These are phyloP conservation scores for Sesbania bispinosa DNA, from an alignment of 306 rosid genomes.

Conservation along the genomic window DNA sequence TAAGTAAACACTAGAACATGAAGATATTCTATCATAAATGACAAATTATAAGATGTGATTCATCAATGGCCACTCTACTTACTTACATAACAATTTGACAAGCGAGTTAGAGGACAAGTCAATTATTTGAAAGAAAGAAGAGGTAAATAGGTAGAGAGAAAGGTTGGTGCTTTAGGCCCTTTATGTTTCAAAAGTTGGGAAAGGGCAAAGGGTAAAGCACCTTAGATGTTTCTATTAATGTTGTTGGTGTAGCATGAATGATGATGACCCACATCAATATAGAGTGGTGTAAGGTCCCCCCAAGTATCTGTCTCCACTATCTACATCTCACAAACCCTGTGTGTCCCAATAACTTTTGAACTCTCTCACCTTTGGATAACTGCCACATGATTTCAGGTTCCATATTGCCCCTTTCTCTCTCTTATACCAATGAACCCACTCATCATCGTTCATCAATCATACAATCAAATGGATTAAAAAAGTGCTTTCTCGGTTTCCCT, in stretches of 20 bases:
- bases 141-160: slow-evolving; percentile 19
- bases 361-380: slow-evolving; percentile 34
- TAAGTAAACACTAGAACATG: background rate
- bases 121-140: slow-evolving; percentile 15
- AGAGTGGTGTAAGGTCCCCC: background rate
- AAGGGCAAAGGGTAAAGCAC: background rate
- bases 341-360: slow-evolving; percentile 31
- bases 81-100: background rate
- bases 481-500: slow-evolving; percentile 69
- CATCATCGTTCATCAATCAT: background rate
- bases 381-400: slow-evolving; percentile 49
- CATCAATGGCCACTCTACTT: background rate
- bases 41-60: background rate
- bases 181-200: slow-evolving; percentile 17
- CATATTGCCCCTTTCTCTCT: background rate
- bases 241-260: slow-evolving; percentile 21
- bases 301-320: background rate
- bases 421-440: background rate
- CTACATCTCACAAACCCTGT: slow-evolving; percentile 25
- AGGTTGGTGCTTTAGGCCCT: background rate
- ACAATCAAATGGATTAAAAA: slow-evolving; percentile 26
- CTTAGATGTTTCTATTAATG: slow-evolving; percentile 25
- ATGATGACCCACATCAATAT: slow-evolving; percentile 37
- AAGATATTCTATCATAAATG: background rate
- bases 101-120: slow-evolving; percentile 5